Evolutionary conservation across 2,329 filamentous ascomycete species (phyloP).

Genomic region (Colletotrichum acutatum): DNA sequence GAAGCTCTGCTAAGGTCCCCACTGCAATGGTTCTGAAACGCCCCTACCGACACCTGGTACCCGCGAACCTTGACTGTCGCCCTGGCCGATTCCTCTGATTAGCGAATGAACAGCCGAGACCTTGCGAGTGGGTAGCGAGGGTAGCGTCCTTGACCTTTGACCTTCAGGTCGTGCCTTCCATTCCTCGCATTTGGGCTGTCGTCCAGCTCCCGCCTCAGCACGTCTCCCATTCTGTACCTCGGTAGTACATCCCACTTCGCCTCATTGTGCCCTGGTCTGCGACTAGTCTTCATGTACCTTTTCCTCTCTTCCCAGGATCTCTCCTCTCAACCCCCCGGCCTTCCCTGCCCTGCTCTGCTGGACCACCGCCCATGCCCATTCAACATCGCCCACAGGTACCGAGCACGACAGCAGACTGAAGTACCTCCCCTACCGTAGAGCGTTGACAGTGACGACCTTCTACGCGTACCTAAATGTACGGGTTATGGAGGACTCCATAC

Average conservation of each 20-base stretch:
- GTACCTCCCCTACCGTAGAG: too few relatives aligned
- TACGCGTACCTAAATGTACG: too few relatives aligned
- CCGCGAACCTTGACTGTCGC: slow-evolving; percentile 27
- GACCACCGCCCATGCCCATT: background rate
- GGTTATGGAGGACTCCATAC: too few relatives aligned
- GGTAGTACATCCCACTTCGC: background rate
- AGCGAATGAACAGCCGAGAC: slow-evolving; percentile 27
- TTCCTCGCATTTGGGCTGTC: background rate
- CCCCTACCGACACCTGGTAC: slow-evolving; percentile 17
- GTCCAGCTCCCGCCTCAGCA: background rate
- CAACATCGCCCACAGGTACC: background rate
- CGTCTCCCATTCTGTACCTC: background rate
- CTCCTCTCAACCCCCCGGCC: too few relatives aligned
- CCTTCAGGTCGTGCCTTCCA: too few relatives aligned
- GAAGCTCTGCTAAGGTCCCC: slow-evolving; percentile 21
- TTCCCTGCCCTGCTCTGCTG: background rate
- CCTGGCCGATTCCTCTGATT: slow-evolving; percentile 18
- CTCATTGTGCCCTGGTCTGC: too few relatives aligned
- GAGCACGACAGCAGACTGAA: background rate
- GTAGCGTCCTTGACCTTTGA: too few relatives aligned
- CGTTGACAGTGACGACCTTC: too few relatives aligned
- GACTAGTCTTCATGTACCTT: background rate
- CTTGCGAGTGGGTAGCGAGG: background rate
- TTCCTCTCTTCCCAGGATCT: background rate
- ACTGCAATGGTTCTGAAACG: slow-evolving; percentile 32